Base-by-base conservation (phyloP, 192 early-diverging fungal species). In the Podila horticola region DNA sequence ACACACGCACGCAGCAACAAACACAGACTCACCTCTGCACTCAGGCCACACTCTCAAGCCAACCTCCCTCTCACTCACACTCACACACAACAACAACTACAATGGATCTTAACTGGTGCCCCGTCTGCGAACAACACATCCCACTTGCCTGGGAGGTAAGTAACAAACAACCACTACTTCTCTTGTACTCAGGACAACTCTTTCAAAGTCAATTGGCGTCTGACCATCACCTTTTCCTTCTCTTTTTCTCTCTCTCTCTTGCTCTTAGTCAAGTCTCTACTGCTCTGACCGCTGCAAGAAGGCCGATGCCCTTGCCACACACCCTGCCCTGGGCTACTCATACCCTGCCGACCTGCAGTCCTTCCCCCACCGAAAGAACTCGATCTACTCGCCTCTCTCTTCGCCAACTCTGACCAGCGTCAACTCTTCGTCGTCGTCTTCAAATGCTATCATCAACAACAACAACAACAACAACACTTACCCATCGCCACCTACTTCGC, bases 21-120 rank as follows among this genome's bases (percentile, higher is more conserved):
- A 59, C 22, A 58, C 33, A 41, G 7, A 29, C 48, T 52, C 24
- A 17, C n/a, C 33, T 31, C 15, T 31, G 13, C 33, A 58, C 57
- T 2, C 41, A 51, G 52, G 12, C 48, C 20, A 8, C 22, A 6
- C 22, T 36, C 28, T 34, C 50, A 29, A 6, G 2, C 2, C 57
- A 30, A 26, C 30, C 36, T 48, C 33, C 2, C 52, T 65, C 59
- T 29, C 55, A 12, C 55, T 26, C 66, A 58, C n/a, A 36, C 55
- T 8, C 22, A 28, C 38, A 45, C 20, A 15, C 29, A 49, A 26
- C 20, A 45, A 26, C 24, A 30, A 24, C 55, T 28, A n/a, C n/a
- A 79, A 79, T 79, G 76, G 76, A 79, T 79, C 76, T 79, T 68
- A 79, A 79, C 76, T 79, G 76, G 76, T 79, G 76, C 76, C 76